Conservation (phyloP, 1,139 yeast genomes). For the Blastobotrys ciferrii region DNA sequence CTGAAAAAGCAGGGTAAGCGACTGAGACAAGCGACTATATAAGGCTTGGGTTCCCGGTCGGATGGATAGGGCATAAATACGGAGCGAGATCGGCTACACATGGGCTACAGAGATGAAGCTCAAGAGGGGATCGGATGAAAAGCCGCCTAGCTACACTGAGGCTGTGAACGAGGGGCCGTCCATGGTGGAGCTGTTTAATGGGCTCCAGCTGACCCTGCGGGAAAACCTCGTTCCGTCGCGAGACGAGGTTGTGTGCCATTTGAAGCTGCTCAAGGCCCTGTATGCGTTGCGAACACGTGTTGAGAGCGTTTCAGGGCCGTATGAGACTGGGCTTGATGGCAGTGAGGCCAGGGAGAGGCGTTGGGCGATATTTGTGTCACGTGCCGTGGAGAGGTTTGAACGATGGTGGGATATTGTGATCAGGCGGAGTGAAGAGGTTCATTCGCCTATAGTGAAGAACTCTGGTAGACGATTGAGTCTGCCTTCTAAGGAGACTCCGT, state of each 20-base stretch:
- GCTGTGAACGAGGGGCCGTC: no score
- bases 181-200: background rate
- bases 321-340: background rate
- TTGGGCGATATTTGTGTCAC: slow-evolving; percentile 3
- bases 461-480: background rate
- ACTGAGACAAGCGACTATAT: background rate
- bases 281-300: slow-evolving; percentile 2
- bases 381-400: slow-evolving; percentile 8
- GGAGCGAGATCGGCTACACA: no score
- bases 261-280: slow-evolving; percentile 9
- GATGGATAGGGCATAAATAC: no score
- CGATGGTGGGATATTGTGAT: background rate
- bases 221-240: background rate
- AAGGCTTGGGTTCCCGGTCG: background rate
- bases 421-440: background rate
- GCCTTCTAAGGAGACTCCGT: background rate
- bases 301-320: slow-evolving; percentile 2
- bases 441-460: background rate
- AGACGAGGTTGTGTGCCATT: slow-evolving; percentile 3
- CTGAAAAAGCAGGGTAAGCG: background rate
- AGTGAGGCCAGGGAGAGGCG: background rate
- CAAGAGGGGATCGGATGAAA: background rate
- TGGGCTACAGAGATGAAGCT: background rate
- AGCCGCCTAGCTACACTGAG: background rate
- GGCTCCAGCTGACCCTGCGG: background rate